Evolutionary conservation across 2,329 filamentous ascomycete species (phyloP).

Genomic region (Colletotrichum zoysiae): DNA sequence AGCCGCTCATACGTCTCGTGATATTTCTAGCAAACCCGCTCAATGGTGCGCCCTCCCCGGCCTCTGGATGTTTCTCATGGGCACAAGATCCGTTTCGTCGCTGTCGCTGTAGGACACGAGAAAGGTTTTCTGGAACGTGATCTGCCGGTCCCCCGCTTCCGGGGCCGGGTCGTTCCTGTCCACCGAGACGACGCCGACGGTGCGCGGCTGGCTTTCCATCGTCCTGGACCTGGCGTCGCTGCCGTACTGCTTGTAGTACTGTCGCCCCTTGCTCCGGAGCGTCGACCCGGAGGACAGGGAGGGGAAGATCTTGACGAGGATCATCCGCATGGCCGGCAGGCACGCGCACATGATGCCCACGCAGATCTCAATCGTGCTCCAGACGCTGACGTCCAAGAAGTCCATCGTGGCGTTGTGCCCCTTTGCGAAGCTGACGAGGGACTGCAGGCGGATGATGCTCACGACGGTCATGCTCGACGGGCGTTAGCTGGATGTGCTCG

Average conservation of each 20-base stretch:
- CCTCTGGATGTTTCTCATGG: constrained; percentile 46
- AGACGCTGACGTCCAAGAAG: constrained; percentile 46
- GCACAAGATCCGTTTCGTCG: constrained; percentile 51
- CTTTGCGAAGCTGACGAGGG: constrained; percentile 45
- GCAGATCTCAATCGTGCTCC: constrained; percentile 54
- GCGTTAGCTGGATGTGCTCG: constrained; percentile 10
- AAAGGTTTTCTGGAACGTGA: constrained; percentile 52
- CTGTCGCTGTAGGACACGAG: constrained; percentile 50
- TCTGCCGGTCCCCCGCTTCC: constrained; percentile 39
- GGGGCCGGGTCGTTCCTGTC: constrained; percentile 13
- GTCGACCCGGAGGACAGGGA: constrained; percentile 37
- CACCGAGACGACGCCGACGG: constrained; percentile 25
- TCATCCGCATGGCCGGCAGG: constrained; percentile 49
- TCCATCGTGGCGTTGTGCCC: constrained; percentile 45
- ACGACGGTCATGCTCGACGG: constrained; percentile 46
- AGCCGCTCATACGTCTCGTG: neutral
- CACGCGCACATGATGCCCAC: constrained; percentile 54
- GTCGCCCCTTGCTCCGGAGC: constrained; percentile 35
- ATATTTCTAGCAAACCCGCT: neutral
- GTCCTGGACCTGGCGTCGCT: constrained; percentile 28
- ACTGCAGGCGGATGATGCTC: constrained; percentile 47
- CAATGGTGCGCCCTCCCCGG: constrained; percentile 5
- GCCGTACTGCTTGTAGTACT: constrained; percentile 39
- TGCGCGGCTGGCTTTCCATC: constrained; percentile 10
- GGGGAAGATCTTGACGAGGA: constrained; percentile 51